Base-by-base conservation (phyloP, 345 rosid genomes). In the Corchorus olitorius region DNA sequence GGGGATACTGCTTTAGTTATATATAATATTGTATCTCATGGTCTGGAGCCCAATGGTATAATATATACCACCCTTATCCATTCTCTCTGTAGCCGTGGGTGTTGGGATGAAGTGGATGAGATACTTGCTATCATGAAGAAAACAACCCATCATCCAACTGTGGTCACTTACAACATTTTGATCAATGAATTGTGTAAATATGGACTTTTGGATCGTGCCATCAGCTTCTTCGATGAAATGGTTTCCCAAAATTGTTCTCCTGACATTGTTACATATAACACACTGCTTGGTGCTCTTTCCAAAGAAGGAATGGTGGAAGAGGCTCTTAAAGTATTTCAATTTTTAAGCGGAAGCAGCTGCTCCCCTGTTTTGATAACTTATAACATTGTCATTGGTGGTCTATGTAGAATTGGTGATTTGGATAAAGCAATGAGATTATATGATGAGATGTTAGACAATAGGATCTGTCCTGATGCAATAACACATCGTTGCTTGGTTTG, bases 231-330 rank as follows among this genome's bases (percentile, higher is more conserved):
- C 70, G 50, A 70, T 82, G 90, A 86, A 74, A 92, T 92, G 94
- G 75, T 91, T 55, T 81, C 84, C 11, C 77, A 81, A 55, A 83
- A 82, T 59, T 82, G 86, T 54, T 60, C 67, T 13, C 94, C 93
- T n/a, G 97, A 92, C 73, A 89, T 94, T 58, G 83, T 94, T 59
- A 92, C 98, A 19, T 88, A 89, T 81, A 94, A 92, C 71, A 92
- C 90, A 73, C 77, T 94, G 74, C 83, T 91, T 46, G 87, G 83
- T 77, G 93, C 91, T 41, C 84, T 94, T 75, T 89, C 88, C 39
- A 91, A 86, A 78, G 92, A 89, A 55, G 92, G 92, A 72, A 82
- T 91, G 92, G 84, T 88, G 13, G 83, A 85, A 5, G 92, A 90
- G 67, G 89, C 94, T n/a, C 83, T 91, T 75, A 81, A 87, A 75